Evolutionary conservation across 192 early-diverging fungal genomes (phyloP).

Genomic region (Gonapodya sp.): DNA sequence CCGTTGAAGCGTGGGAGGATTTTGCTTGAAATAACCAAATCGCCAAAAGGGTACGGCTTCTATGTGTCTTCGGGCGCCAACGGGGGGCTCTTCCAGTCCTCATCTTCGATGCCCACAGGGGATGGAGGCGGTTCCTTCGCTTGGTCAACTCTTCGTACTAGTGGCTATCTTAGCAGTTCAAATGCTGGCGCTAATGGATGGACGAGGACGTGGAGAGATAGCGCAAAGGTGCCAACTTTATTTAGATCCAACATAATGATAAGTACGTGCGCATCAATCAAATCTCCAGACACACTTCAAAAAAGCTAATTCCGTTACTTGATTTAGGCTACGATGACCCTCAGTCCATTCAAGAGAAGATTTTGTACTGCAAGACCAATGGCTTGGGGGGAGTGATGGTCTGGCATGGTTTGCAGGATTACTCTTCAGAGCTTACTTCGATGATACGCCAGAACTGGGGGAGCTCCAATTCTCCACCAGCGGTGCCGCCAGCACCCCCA

Average conservation of each 20-base stretch:
- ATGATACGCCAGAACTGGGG: not conserved
- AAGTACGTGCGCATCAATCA: not conserved
- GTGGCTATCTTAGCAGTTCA: not conserved
- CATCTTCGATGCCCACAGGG: not conserved
- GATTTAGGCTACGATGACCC: not conserved
- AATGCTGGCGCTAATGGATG: not conserved
- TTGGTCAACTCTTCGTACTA: not conserved
- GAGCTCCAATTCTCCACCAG: not conserved
- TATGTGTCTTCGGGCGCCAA: not conserved
- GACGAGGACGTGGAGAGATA: not conserved
- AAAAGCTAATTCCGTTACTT: no score
- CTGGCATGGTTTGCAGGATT: constrained; percentile 10
- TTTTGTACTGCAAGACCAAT: not conserved
- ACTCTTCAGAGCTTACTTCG: not conserved
- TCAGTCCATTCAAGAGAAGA: not conserved
- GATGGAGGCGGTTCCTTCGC: not conserved
- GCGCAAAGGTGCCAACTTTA: not conserved
- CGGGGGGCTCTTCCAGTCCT: not conserved
- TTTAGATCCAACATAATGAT: not conserved
- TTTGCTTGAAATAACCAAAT: not conserved
- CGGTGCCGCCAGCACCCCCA: not conserved
- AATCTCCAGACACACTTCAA: not conserved
- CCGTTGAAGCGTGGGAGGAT: not conserved
- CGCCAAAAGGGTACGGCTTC: not conserved
- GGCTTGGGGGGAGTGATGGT: constrained; percentile 11